phyloP scores from a whole-genome alignment of 306 rosid genomes.

The Erythrophleum fordii region DNA sequence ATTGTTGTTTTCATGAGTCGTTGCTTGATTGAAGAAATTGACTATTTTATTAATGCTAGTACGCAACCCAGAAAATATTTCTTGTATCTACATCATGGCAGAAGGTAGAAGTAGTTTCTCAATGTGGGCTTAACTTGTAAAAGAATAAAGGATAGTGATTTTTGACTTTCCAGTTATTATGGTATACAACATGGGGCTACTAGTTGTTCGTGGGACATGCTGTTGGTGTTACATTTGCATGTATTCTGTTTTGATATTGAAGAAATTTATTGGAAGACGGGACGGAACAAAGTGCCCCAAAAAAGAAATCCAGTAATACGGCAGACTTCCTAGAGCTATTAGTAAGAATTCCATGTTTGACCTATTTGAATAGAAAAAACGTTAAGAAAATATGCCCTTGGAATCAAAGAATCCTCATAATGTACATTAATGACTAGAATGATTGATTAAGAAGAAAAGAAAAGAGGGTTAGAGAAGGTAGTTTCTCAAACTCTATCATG shows the following conservation, averaged over 20 bases:
- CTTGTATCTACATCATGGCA: background rate
- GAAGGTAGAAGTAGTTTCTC: background rate
- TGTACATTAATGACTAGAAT: background rate
- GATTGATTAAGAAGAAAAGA: background rate
- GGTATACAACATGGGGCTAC: background rate
- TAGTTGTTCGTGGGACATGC: background rate
- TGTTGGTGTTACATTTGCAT: background rate
- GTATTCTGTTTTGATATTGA: background rate
- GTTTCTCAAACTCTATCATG: no score
- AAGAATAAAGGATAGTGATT: background rate
- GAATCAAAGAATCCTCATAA: background rate
- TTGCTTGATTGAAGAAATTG: conserved; percentile 36
- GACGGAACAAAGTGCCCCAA: background rate
- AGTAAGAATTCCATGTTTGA: background rate
- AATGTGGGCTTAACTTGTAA: background rate
- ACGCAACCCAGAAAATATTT: background rate
- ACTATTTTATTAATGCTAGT: conserved; percentile 36
- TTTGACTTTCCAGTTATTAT: background rate
- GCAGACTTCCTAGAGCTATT: background rate
- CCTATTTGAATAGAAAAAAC: background rate
- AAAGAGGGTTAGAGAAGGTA: background rate
- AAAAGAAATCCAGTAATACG: no score
- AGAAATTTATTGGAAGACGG: background rate
- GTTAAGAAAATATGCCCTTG: background rate
- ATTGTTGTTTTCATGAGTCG: conserved; percentile 34